These are phyloP conservation scores for Apiotrichum porosum DNA, from an alignment of 1,284 basidiomycete species.

Conservation along the genomic window DNA sequence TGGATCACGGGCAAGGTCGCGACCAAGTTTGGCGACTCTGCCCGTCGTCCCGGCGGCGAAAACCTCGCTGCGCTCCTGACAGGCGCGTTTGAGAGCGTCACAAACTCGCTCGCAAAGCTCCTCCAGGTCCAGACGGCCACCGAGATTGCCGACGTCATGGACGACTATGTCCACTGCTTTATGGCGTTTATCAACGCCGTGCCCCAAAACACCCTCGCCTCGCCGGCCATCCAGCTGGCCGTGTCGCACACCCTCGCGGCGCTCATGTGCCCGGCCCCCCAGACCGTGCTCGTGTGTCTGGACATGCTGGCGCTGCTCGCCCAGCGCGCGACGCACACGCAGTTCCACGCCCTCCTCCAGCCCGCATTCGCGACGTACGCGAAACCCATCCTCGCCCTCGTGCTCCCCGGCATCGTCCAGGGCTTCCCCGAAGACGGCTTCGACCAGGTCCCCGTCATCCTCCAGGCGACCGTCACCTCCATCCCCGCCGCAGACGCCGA, in stretches of 20 bases:
- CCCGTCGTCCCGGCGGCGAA: slow-evolving; percentile 50
- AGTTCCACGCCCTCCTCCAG: slow-evolving; percentile 56
- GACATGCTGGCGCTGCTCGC: slow-evolving; percentile 73
- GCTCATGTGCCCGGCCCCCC: slow-evolving; percentile 71
- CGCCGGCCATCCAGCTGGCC: slow-evolving; percentile 66
- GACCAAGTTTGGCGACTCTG: slow-evolving; percentile 61
- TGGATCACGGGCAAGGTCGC: slow-evolving; percentile 91
- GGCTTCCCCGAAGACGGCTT: slow-evolving; percentile 84
- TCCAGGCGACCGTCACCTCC: slow-evolving; percentile 62
- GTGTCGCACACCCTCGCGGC: slow-evolving; percentile 71
- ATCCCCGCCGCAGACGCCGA: slow-evolving; percentile 65
- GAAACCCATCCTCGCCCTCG: slow-evolving; percentile 62
- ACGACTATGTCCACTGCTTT: slow-evolving; percentile 87
- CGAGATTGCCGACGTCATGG: slow-evolving; percentile 84
- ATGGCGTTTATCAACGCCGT: slow-evolving; percentile 61
- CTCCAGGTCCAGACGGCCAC: slow-evolving; percentile 63
- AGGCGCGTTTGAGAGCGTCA: slow-evolving; percentile 68
- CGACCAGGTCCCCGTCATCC: slow-evolving; percentile 67
- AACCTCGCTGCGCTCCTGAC: slow-evolving; percentile 52
- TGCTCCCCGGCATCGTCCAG: slow-evolving; percentile 73
- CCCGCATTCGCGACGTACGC: slow-evolving; percentile 69
- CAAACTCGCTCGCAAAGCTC: slow-evolving; percentile 62
- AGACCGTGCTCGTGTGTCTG: slow-evolving; percentile 73
- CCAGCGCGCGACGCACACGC: slow-evolving; percentile 52
- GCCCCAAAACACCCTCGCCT: slow-evolving; percentile 73